Conservation (phyloP, 176 grass and related monocot species). For the Paspalum vaginatum region DNA sequence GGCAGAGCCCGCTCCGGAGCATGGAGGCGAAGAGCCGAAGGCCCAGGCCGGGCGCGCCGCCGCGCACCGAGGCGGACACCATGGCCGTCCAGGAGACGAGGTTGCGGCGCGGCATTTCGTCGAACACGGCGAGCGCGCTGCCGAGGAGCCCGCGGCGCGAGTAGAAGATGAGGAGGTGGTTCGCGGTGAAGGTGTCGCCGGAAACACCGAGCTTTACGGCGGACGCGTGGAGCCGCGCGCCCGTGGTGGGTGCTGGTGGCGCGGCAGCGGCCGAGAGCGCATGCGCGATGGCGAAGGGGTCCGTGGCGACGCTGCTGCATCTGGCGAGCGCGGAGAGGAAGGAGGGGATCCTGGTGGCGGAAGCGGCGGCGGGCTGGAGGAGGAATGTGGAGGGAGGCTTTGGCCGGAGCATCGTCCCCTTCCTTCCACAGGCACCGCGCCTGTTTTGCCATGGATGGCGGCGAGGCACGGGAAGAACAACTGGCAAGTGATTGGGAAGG, state of each 20-base stretch:
- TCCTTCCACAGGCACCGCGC: background rate
- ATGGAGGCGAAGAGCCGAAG: slow-evolving; percentile 37
- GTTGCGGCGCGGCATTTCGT: slow-evolving; percentile 56
- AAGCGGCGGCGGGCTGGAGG: background rate
- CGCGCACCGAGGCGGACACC: slow-evolving; percentile 37
- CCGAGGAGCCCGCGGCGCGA: background rate
- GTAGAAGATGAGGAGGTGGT: slow-evolving; percentile 50
- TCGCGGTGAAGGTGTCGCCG: slow-evolving; percentile 52
- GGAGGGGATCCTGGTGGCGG: background rate
- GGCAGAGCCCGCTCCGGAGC: slow-evolving; percentile 42
- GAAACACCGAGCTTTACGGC: slow-evolving; percentile 50
- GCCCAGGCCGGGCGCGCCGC: slow-evolving; percentile 19
- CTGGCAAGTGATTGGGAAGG: too few species aligned
- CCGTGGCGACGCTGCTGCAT: background rate
- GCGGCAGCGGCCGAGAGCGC: slow-evolving; percentile 31
- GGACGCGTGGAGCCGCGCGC: slow-evolving; percentile 31
- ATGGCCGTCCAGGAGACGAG: slow-evolving; percentile 60
- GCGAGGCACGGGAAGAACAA: too few species aligned
- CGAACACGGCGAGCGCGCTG: slow-evolving; percentile 35
- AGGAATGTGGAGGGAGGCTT: background rate
- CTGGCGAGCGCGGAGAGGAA: background rate
- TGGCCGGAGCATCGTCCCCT: background rate
- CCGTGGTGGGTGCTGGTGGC: background rate
- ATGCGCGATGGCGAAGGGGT: slow-evolving; percentile 39
- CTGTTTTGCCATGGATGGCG: background rate